These are phyloP conservation scores for Ophiosphaerella herpotricha DNA, from an alignment of 2,329 filamentous ascomycete genomes.

Conservation along the genomic window DNA sequence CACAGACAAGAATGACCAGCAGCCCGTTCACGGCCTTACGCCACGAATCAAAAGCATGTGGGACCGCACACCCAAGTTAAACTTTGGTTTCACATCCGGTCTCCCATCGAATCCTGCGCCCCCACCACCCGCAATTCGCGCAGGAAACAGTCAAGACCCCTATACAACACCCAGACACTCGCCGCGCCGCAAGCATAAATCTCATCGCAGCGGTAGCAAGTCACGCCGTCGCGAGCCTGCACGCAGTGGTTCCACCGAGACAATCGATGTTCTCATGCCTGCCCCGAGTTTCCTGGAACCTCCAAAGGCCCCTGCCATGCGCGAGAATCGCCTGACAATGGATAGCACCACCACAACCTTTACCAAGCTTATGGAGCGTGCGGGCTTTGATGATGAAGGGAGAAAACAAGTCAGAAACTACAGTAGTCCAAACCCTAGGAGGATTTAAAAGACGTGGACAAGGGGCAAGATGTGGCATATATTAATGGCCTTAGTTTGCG, in stretches of 20 bases:
- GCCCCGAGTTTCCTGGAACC: slow-evolving; percentile 42
- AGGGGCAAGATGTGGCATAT: neutral
- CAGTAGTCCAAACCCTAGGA: slow-evolving; percentile 13
- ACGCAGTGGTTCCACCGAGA: slow-evolving; percentile 47
- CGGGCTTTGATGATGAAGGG: slow-evolving; percentile 44
- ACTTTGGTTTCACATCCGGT: slow-evolving; percentile 31
- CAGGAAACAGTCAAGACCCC: slow-evolving; percentile 33
- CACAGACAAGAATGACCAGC: slow-evolving; percentile 22
- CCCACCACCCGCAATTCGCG: slow-evolving; percentile 32
- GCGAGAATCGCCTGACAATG: slow-evolving; percentile 37
- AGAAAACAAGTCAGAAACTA: slow-evolving; percentile 35
- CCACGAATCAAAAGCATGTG: slow-evolving; percentile 43
- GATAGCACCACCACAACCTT: slow-evolving; percentile 46
- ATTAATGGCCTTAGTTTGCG: neutral
- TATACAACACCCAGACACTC: slow-evolving; percentile 39
- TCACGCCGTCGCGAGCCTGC: slow-evolving; percentile 14
- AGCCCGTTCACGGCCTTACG: slow-evolving; percentile 28
- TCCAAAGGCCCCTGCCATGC: slow-evolving; percentile 37
- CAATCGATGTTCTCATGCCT: slow-evolving; percentile 51
- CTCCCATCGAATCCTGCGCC: slow-evolving; percentile 22
- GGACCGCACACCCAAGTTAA: slow-evolving; percentile 40
- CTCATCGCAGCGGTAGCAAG: slow-evolving; percentile 17
- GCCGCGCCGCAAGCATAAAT: slow-evolving; percentile 25
- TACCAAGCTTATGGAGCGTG: slow-evolving; percentile 49
- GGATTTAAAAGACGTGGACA: neutral